Evolutionary conservation across 2,329 filamentous ascomycete genomes (phyloP).

Genomic region (Dendrostoma leiphaemia): DNA sequence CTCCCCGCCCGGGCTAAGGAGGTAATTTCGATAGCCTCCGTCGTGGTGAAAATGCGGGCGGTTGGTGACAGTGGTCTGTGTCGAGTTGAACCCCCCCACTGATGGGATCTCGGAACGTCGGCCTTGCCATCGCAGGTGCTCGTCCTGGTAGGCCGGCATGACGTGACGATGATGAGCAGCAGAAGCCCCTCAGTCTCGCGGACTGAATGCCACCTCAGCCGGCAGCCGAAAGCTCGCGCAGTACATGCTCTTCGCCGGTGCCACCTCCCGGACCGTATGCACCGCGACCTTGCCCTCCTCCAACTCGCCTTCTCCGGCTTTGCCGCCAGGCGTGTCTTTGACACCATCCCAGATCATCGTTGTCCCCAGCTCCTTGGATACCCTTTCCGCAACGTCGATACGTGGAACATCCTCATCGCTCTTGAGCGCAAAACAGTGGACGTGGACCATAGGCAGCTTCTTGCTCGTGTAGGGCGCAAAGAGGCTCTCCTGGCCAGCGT

Average conservation of each 20-base stretch:
- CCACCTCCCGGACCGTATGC: conserved; percentile 78
- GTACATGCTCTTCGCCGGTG: conserved; percentile 94
- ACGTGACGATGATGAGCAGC: not conserved
- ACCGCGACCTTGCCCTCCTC: conserved; percentile 52
- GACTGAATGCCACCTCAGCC: conserved; percentile 73
- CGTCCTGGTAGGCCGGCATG: conserved; percentile 18
- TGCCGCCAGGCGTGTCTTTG: conserved; percentile 41
- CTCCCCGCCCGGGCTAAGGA: not conserved
- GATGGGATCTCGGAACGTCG: not conserved
- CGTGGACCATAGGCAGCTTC: conserved; percentile 78
- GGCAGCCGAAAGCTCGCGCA: conserved; percentile 91
- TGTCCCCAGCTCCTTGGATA: conserved; percentile 60
- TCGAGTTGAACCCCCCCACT: not conserved
- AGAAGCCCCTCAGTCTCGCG: conserved; percentile 24
- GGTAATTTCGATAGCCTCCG: not conserved
- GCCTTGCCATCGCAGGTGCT: not conserved
- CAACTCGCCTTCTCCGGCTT: conserved; percentile 37
- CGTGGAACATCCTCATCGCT: conserved; percentile 68
- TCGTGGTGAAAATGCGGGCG: not conserved
- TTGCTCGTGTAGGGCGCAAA: conserved; percentile 60
- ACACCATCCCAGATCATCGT: conserved; percentile 42
- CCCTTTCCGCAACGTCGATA: conserved; percentile 63
- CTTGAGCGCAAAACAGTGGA: conserved; percentile 91
- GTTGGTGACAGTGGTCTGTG: not conserved
- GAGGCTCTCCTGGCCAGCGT: conserved; percentile 65